Base-by-base conservation (phyloP, 768 basidiomycete genomes). In the Panaeolus papilionaceus region DNA sequence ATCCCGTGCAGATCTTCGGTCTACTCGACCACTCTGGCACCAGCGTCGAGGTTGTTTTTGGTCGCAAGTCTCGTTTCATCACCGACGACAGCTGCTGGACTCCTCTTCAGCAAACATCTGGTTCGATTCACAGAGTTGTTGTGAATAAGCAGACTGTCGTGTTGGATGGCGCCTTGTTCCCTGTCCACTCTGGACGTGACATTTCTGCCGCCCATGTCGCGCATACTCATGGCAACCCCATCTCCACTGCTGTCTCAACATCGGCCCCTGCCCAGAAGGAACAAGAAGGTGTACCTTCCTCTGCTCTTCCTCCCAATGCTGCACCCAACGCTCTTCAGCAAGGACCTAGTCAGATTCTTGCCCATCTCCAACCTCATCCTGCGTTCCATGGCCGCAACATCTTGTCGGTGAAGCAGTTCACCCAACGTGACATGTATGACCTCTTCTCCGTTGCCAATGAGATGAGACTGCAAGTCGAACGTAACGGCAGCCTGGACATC, bases 401-500 rank as follows among this genome's bases (percentile, higher is more conserved):
- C 68, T 88, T 99, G 18, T 90, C 94, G 0, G 95, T 99, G 68
- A 98, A 96, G 76, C 95, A 99, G 71, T 96, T 98, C 79, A 89
- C 83, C 42, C 89, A 92, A 65, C 89, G 91, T 51, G 96, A 99
- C 73, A 85, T 98, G 68, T 92, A 99, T 75, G 92, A 94, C 69
- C 88, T 99, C 45, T 99, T 99, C 83, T 90, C 93, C 58, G 82
- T 99, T 62, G 97, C 98, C 0, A 91, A 95, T 71, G 98, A 99
- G 80, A 96, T 99, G 96, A 92, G 94, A 62, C 85, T 95, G 42
- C 96, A 96, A 74, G 96, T 98, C 14, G 98, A 99, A 79, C 88
- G 96, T 38, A 92, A 89, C 73, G 95, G 96, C 1, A 86, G 87
- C 0, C 83, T 98, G 66, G 95, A 99, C 71, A 88, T 98, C 67